A percentile compares a stretch with the other conserved stretches of the same genome.
Evolutionary conservation across 2,329 filamentous ascomycete species (phyloP).

Genomic region (Amesomyces nigricolor): DNA sequence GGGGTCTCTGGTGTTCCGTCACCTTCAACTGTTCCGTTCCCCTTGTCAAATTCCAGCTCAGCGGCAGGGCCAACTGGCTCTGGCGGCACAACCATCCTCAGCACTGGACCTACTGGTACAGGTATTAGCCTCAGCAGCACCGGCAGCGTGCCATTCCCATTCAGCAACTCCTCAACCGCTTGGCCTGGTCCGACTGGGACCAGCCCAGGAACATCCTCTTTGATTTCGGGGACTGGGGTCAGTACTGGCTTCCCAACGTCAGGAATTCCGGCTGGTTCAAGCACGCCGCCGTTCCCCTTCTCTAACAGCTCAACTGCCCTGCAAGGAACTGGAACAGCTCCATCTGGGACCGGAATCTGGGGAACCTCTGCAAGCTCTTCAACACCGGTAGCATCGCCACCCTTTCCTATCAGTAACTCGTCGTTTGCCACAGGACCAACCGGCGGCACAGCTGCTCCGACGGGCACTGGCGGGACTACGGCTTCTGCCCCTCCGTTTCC

Average conservation of each 20-base stretch:
- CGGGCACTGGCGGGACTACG: background rate
- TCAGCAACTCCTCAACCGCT: conserved; percentile 7
- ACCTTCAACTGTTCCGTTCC: conserved; percentile 1
- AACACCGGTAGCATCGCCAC: conserved; percentile 1
- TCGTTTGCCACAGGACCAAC: conserved; percentile 6
- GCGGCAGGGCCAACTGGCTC: conserved; percentile 6
- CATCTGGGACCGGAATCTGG: background rate
- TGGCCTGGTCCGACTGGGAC: background rate
- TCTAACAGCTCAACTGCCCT: conserved; percentile 4
- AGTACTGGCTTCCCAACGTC: conserved; percentile 2
- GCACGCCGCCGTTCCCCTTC: conserved; percentile 9
- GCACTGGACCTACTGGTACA: background rate
- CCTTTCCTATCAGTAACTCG: conserved; percentile 12
- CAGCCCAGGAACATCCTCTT: background rate
- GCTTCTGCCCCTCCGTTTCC: conserved; percentile 15
- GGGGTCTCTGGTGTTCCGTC: background rate
- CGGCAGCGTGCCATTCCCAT: conserved; percentile 11
- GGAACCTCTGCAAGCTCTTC: background rate
- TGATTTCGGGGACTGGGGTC: background rate
- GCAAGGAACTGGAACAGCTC: background rate
- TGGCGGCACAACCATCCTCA: no score
- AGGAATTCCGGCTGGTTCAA: background rate
- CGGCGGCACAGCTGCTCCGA: background rate
- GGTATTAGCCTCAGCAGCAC: background rate
- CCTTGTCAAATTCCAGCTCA: conserved; percentile 9